Base-by-base conservation (phyloP, 805 yeast species). In the Kluyveromyces siamensis region DNA sequence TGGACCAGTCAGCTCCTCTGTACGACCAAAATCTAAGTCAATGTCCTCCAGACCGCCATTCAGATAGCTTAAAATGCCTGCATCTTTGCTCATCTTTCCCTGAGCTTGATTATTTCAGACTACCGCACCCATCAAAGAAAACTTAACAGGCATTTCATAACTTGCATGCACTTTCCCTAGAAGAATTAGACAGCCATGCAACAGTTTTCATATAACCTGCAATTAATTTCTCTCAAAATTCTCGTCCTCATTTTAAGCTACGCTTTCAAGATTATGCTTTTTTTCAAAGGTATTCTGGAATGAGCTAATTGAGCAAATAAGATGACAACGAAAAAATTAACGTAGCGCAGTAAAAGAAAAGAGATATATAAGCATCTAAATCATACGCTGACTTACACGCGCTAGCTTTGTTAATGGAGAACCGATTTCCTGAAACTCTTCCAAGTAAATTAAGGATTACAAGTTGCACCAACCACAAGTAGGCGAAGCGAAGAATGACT, bases 11-110 rank as follows among this genome's bases (percentile, higher is more conserved):
- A 10, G 35, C 11, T 30, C 35, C 35, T 30, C 35, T 30, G 14
- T 13, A 13, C 35, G 35, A 30, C 35, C 35, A 25, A 39, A 39
- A n/a, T 14, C 44, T 2, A 43, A 36, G 36, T 33, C 14, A 3
- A 27, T 35, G 9, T 35, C 44, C 14, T 49, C 44, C 14, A 55
- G 67, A 45, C 65, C 66, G 1, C 64, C 64, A 1, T 60, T 60
- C 48, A 54, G 63, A 44, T 60, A 36, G 21, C 18, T 21, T 21
- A 21, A 21, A 21, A 21, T 21, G 25, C 6, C 6, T 21, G 25
- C 25, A 21, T 21, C 25, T 21, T 21, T 21, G 25, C 25, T 4
- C 25, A 21, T 4, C 25, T 21, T 21, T 21, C 25, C 6, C 25
- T 21, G 3, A 3, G 25, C 25, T 21, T 21, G 13, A 18, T 7